Evolutionary conservation across 2,329 filamentous ascomycete genomes (phyloP), one percentile per base, ranked within the genome.

Genomic region (Sclerotinia sclerotiorum): DNA sequence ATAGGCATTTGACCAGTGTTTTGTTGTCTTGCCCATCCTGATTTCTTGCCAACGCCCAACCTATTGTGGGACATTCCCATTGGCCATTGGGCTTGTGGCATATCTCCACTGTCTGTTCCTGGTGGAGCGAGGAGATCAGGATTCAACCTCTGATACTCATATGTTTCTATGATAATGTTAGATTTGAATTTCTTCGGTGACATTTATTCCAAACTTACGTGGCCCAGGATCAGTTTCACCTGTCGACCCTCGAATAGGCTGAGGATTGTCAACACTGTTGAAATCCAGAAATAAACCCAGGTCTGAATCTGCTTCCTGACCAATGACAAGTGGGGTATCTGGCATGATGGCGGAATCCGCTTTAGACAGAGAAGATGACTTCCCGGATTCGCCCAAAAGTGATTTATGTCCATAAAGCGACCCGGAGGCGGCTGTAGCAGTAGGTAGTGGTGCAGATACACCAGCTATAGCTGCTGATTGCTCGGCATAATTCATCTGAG

Each of bases 1-100:
- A 63, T 61, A 10, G 86, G 85, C 69, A 88, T 79, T 13, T 85
- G 82, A 1, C 76, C 77, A 0, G 74, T 77, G 70, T 87, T 88
- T 73, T 87, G 83, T 74, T 88, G 85, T 3, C 86, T 79, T 8
- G 85, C 84, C 84, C 84, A 88, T 21, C 85, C 86, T 0, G 84
- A 69, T 57, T 65, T 55, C 13, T 71, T 71, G 77, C 54, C 78
- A 70, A 49, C 76, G 71, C 21, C 81, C 76, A 35, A 77, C 32
- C 82, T 78, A 69, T 84, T 84, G 63, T 82, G 81, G 44, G 80
- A 82, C 21, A 87, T 76, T 66, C 84, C 84, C 71, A 88, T 78
- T 0, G 84, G 84, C 85, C 86, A 88, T 76, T 82, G 80, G 2
- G 81, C 79, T 57, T 84, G 80, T 5, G 80, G 76, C 0, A 84